phyloP scores from a whole-genome alignment of 1,284 basidiomycete genomes.

The Entoloma clypeatum region DNA sequence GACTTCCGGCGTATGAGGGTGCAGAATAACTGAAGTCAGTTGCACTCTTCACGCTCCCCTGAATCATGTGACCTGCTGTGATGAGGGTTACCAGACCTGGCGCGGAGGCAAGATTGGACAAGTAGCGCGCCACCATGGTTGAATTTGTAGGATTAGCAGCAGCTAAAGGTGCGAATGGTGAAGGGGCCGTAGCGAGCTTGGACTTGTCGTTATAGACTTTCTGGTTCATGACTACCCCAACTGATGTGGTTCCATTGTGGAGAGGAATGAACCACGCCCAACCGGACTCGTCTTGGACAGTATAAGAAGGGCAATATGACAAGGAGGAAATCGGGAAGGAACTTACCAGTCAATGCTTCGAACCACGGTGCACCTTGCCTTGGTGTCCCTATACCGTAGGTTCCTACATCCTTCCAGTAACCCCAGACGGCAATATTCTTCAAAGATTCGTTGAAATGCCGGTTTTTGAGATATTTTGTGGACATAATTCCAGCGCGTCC shows the following conservation, averaged over 20 bases:
- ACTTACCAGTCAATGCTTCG: slow-evolving; percentile 63
- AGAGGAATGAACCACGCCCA: slow-evolving; percentile 80
- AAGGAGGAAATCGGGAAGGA: not conserved
- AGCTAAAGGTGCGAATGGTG: slow-evolving; percentile 28
- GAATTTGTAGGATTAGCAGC: slow-evolving; percentile 30
- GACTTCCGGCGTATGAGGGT: slow-evolving; percentile 51
- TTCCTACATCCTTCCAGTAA: slow-evolving; percentile 58
- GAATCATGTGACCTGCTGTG: slow-evolving; percentile 40
- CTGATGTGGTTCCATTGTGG: slow-evolving; percentile 61
- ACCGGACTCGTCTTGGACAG: slow-evolving; percentile 60
- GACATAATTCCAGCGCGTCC: slow-evolving; percentile 67
- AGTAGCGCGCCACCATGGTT: slow-evolving; percentile 39
- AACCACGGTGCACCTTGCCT: slow-evolving; percentile 66
- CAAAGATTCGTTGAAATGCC: slow-evolving; percentile 62
- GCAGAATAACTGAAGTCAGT: slow-evolving; percentile 72
- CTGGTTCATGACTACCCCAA: slow-evolving; percentile 71
- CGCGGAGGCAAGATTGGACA: slow-evolving; percentile 48
- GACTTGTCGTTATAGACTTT: slow-evolving; percentile 41
- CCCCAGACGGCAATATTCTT: slow-evolving; percentile 77
- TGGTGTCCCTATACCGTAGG: slow-evolving; percentile 52
- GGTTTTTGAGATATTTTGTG: slow-evolving; percentile 61
- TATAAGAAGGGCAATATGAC: not conserved
- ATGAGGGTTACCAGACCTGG: slow-evolving; percentile 54
- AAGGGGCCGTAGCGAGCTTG: slow-evolving; percentile 35
- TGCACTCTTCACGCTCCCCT: slow-evolving; percentile 42